Percentiles rank a stretch among this genome's conserved stretches.
phyloP scores from a whole-genome alignment of 148 eudicot genomes.

The Chenopodium album region DNA sequence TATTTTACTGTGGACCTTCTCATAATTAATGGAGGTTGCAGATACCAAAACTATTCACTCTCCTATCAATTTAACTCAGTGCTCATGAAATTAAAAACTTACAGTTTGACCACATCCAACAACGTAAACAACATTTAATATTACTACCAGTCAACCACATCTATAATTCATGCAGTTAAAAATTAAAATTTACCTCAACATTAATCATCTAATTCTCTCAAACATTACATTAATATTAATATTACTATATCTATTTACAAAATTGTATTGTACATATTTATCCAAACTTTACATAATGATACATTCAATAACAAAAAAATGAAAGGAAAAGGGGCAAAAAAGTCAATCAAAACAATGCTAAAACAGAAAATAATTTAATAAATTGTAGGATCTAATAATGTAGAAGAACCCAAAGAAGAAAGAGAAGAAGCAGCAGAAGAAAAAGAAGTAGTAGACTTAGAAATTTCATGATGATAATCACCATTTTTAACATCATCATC shows the following conservation, averaged over 20 bases:
- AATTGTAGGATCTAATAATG: slow-evolving; percentile 8
- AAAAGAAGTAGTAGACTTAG: slow-evolving; percentile 18
- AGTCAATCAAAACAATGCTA: background rate
- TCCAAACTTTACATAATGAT: background rate
- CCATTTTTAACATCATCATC: background rate
- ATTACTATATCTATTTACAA: background rate
- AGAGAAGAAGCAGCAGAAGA: slow-evolving; percentile 41
- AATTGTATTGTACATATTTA: background rate
- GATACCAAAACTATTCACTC: no score
- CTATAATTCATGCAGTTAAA: background rate
- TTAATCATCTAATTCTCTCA: no score
- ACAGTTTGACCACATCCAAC: background rate
- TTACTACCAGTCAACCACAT: background rate
- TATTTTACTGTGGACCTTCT: no score
- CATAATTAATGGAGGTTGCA: no score
- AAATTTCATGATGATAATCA: background rate
- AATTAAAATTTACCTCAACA: no score
- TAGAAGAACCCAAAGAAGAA: slow-evolving; percentile 22
- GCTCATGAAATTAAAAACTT: background rate
- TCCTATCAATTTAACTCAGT: no score
- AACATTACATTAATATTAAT: no score
- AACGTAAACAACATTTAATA: background rate
- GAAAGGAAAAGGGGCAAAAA: background rate
- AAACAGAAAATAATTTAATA: background rate
- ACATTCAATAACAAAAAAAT: background rate